A percentile compares a stretch with the other conserved stretches of the same genome.
These are phyloP conservation scores for Coemansia sp. DNA, from an alignment of 192 early-diverging fungal species.

Conservation along the genomic window DNA sequence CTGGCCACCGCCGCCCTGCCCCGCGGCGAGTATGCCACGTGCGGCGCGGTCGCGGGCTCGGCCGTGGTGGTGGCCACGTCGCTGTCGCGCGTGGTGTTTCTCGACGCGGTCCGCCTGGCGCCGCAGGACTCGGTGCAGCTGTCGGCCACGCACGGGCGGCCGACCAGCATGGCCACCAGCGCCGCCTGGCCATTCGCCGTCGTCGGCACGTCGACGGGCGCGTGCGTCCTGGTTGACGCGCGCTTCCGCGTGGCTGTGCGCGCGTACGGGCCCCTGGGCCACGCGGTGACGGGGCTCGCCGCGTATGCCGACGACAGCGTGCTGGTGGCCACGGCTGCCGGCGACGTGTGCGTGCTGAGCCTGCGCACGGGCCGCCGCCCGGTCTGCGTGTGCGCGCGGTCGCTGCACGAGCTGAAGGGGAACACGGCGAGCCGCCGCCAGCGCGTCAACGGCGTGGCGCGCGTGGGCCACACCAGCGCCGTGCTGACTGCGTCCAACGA, in stretches of 20 bases:
- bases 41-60: constrained; percentile 15
- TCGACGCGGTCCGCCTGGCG: constrained; percentile 15
- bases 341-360: constrained; percentile 38
- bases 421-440: constrained; percentile 58
- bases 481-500: constrained; percentile 54
- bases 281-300: constrained; percentile 26
- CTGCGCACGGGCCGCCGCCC: constrained; percentile 48
- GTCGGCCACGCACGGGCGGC: constrained; percentile 23
- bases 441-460: constrained; percentile 64
- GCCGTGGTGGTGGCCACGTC: constrained; percentile 42
- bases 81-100: constrained; percentile 45
- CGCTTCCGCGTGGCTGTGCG: constrained; percentile 45
- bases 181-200: constrained; percentile 23
- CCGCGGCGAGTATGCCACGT: constrained; percentile 26
- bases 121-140: constrained; percentile 22
- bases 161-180: constrained; percentile 22
- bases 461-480: constrained; percentile 55
- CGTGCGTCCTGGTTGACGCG: constrained; percentile 34
- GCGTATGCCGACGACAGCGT: constrained; percentile 24
- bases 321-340: constrained; percentile 37
- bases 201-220: constrained; percentile 36
- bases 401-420: constrained; percentile 60
- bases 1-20: constrained; percentile 18
- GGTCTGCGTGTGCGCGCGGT: constrained; percentile 54
- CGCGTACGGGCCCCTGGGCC: constrained; percentile 32